phyloP scores from a whole-genome alignment of 164 flowering plant species.

The Echeveria elegans region DNA sequence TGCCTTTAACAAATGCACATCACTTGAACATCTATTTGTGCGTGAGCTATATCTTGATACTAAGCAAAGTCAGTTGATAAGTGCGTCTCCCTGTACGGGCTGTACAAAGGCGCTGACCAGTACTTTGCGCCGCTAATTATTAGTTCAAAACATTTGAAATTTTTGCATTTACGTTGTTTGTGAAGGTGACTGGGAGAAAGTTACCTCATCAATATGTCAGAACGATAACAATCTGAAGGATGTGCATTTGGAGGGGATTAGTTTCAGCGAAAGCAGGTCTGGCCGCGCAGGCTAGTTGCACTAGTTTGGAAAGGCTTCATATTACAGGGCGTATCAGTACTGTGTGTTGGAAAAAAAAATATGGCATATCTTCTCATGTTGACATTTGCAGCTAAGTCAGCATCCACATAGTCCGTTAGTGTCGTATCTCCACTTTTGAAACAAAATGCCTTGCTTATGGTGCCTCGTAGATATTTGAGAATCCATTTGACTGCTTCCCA shows the following conservation, averaged over 20 bases:
- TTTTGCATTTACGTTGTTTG: neutral
- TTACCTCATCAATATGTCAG: neutral
- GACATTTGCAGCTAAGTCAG: too few relatives aligned
- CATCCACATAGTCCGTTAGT: too few relatives aligned
- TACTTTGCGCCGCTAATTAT: neutral
- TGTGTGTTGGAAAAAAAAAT: too few relatives aligned
- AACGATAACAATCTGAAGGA: neutral
- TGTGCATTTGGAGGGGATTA: neutral
- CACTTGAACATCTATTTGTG: neutral
- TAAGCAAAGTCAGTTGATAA: neutral
- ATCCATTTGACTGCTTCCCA: too few relatives aligned
- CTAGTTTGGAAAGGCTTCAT: neutral
- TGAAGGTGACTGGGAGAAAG: neutral
- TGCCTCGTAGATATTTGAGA: too few relatives aligned
- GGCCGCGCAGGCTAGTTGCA: neutral
- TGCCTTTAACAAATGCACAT: too few relatives aligned
- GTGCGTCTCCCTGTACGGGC: neutral
- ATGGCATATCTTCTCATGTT: too few relatives aligned
- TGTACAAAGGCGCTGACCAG: neutral
- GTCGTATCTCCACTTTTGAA: too few relatives aligned
- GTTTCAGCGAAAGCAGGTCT: neutral
- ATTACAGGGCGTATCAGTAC: too few relatives aligned
- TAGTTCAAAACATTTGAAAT: neutral
- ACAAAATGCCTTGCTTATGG: too few relatives aligned
- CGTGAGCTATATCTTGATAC: too few relatives aligned